Conservation (phyloP, 495 filamentous ascomycete genomes). For the Penicillium canariense region DNA sequence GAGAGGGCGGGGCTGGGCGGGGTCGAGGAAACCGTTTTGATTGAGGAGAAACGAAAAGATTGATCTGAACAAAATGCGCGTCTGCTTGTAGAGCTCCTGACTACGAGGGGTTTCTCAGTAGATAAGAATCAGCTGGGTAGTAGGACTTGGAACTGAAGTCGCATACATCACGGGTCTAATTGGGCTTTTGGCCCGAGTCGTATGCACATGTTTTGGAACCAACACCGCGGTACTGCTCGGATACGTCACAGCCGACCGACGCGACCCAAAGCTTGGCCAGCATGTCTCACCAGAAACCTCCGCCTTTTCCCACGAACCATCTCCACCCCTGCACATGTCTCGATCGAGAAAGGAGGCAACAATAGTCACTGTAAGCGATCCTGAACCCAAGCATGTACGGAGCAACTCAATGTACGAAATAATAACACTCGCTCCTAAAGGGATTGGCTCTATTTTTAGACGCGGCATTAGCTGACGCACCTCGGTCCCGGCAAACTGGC, state of each 20-base stretch:
- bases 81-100: no score
- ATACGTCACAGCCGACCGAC: neutral
- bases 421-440: no score
- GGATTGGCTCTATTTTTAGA: slow-evolving; percentile 21
- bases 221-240: neutral
- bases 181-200: neutral
- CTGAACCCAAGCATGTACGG: neutral
- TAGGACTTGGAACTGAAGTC: neutral
- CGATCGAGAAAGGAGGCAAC: neutral
- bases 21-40: no score
- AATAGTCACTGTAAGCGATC: neutral
- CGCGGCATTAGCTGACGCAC: slow-evolving; percentile 20
- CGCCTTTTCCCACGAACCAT: neutral
- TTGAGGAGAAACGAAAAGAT: no score
- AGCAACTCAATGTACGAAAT: no score
- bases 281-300: neutral
- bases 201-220: neutral
- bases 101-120: no score
- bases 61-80: no score
- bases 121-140: no score
- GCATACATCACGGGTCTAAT: neutral
- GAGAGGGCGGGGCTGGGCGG: no score
- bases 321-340: neutral
- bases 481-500: slow-evolving; percentile 8
- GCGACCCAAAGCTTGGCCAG: neutral